These are phyloP conservation scores for Tarenaya hassleriana DNA, from an alignment of 345 rosid species.

Conservation along the genomic window DNA sequence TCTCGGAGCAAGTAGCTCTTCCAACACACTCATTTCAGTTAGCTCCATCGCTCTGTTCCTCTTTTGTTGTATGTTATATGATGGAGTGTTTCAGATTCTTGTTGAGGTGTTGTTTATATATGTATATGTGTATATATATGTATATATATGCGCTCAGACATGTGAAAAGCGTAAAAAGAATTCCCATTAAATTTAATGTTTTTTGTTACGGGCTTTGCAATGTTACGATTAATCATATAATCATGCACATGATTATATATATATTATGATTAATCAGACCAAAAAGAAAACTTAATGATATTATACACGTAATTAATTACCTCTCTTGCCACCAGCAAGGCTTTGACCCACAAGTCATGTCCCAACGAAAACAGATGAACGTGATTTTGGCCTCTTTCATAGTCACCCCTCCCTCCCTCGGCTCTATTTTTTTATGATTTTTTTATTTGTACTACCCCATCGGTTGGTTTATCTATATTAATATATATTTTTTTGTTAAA, in stretches of 20 bases:
- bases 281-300: too few species aligned
- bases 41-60: slow-evolving; percentile 54
- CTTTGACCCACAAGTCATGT: slow-evolving; percentile 29
- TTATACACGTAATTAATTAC: slow-evolving; percentile 9
- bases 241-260: too few species aligned
- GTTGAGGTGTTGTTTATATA: background rate
- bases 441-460: too few species aligned
- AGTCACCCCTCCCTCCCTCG: background rate
- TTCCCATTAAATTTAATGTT: too few species aligned
- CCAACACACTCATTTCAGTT: slow-evolving; percentile 51
- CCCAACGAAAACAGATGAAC: slow-evolving; percentile 21
- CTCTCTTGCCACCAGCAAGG: slow-evolving; percentile 14
- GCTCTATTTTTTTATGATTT: too few species aligned
- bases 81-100: too few species aligned
- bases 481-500: too few species aligned
- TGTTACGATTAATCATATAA: too few species aligned
- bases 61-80: background rate
- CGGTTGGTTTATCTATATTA: too few species aligned
- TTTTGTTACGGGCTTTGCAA: too few species aligned
- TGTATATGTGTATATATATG: slow-evolving; percentile 25
- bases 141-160: slow-evolving; percentile 20
- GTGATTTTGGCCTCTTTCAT: slow-evolving; percentile 21
- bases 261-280: too few species aligned
- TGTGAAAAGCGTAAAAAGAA: background rate
- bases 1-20: slow-evolving; percentile 61